Conservation (phyloP, 2,329 filamentous ascomycete species). For the Scytalidium lignicola region DNA sequence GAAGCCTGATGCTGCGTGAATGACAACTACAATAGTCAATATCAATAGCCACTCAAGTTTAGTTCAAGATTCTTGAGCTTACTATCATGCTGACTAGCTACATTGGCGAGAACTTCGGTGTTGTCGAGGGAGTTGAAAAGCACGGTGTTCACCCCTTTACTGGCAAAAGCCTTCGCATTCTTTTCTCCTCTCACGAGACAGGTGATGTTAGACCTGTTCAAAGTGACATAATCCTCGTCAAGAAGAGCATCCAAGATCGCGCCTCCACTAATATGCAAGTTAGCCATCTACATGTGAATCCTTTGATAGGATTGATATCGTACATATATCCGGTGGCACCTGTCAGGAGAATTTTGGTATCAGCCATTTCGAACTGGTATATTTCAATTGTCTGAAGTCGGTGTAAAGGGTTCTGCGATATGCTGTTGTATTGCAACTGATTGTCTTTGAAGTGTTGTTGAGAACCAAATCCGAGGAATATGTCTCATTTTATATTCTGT, state of each 20-base stretch:
- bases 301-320: neutral
- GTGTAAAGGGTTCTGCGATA: no score
- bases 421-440: no score
- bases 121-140: constrained; percentile 16
- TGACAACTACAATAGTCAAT: constrained; percentile 26
- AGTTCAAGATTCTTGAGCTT: neutral
- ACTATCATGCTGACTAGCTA: constrained; percentile 17
- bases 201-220: constrained; percentile 7
- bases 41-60: neutral
- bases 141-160: constrained; percentile 11
- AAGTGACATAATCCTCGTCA: constrained; percentile 2
- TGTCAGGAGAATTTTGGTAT: constrained; percentile 3
- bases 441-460: no score
- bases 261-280: constrained; percentile 8
- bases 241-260: constrained; percentile 10
- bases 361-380: neutral
- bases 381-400: neutral
- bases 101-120: constrained; percentile 8
- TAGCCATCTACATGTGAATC: neutral
- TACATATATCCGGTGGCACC: constrained; percentile 4
- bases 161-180: constrained; percentile 7
- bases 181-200: constrained; percentile 16
- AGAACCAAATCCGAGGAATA: no score
- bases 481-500: no score
- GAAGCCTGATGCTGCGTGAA: constrained; percentile 36